Evolutionary conservation across 345 rosid species (phyloP), one percentile per base, ranked within the genome.

Genomic region (Diplotaxis tenuifolia): DNA sequence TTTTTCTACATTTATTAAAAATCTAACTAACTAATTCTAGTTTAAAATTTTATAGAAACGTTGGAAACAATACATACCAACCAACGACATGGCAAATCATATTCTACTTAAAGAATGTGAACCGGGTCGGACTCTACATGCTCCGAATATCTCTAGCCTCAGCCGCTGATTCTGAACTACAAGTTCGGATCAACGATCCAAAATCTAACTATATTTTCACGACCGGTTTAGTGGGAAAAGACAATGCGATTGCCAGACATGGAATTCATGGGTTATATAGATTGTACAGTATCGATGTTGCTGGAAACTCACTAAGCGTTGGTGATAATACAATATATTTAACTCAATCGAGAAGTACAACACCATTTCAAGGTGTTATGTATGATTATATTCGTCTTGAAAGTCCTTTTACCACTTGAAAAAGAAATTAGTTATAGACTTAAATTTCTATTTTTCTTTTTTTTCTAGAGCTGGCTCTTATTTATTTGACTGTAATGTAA

Each of bases 371-470:
- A 4, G 93, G 96, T 25, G 74, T 92, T 53, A 88, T 92, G 96
- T 89, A 92, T 69, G 97, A 92, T 72, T 89, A 95, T 56, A 84
- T 92, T 69, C 89, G 96, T 14, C 77, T 89, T 14, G 96, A 94
- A 84, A 84, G 84, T 5, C 73, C 77, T 27, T 10, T 14, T 10
- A 65, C 27, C 21, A 65, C 58, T 40, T 65, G 49, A 73, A 38
- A 55, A 65, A 25, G 28, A 25, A 25, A n/a, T 25, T 25, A 25
- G 28, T 3, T n/a, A 25, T 25, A 25, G 28, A 25, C 4, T 25
- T 25, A 25, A 25, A 25, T 25, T 25, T 25, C 28, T 25, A 5
- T 27, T 20, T 52, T 7, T 36, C 22, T 0, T 54, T 54, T 67
- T 50, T 20, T 7, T 18, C 21, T 18, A 50, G 55, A 50, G 53